A percentile compares a stretch with the other conserved stretches of the same genome.
These are phyloP conservation scores for Vigna radiata DNA, from an alignment of 306 rosid genomes.

Conservation along the genomic window DNA sequence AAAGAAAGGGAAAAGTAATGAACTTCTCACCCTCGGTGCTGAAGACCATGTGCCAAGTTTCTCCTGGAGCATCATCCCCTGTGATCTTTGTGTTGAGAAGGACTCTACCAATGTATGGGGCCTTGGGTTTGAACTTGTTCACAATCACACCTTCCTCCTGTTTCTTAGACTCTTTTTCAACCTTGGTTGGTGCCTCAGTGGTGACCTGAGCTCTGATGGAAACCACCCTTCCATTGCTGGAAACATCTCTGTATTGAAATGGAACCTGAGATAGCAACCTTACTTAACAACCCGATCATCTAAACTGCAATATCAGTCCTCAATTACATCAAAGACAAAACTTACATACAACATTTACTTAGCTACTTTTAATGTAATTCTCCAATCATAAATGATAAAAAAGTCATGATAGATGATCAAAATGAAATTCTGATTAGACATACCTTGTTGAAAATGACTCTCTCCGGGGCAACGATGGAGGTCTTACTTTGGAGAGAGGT, in stretches of 20 bases:
- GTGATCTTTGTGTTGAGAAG: constrained; percentile 97
- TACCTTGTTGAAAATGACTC: constrained; percentile 74
- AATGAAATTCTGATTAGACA: not conserved
- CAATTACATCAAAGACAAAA: not conserved
- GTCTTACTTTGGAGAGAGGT: constrained; percentile 61
- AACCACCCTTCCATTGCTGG: constrained; percentile 56
- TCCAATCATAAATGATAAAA: not conserved
- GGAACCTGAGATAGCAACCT: constrained; percentile 53
- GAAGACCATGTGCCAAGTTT: constrained; percentile 99
- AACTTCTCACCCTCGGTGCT: constrained; percentile 79
- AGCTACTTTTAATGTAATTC: too few relatives aligned
- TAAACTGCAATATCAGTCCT: not conserved
- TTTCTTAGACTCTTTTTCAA: constrained; percentile 76
- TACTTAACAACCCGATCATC: constrained; percentile 19
- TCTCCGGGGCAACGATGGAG: constrained; percentile 58
- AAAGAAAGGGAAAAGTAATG: not conserved
- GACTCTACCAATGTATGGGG: constrained; percentile 76
- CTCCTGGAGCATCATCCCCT: constrained; percentile 98
- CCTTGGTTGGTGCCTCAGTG: constrained; percentile 81
- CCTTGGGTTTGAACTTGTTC: constrained; percentile 81
- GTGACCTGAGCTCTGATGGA: constrained; percentile 87
- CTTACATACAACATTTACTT: not conserved
- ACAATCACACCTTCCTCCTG: constrained; percentile 84
- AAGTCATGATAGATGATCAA: not conserved
- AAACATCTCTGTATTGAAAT: constrained; percentile 58